Percentiles rank a stretch among this genome's conserved stretches.
phyloP scores from a whole-genome alignment of 805 yeast species.

The Torulaspora gathmanii region DNA sequence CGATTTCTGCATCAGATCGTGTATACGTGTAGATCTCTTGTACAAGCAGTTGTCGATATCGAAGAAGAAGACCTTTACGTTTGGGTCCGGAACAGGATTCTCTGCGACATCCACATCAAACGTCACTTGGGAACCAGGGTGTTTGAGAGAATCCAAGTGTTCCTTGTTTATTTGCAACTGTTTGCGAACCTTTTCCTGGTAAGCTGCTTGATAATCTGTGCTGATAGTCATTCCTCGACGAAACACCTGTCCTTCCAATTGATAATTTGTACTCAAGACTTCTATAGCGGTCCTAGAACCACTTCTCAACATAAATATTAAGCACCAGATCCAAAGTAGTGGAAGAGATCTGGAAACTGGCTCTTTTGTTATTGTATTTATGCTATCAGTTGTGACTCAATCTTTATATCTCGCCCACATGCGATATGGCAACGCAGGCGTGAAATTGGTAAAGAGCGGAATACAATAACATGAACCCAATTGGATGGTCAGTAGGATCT shows the following conservation, averaged over 20 bases:
- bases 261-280: background rate
- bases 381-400: background rate
- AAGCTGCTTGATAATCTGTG: conserved; percentile 12
- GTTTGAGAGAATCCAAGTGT: conserved; percentile 33
- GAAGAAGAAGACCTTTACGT: conserved; percentile 57
- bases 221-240: conserved; percentile 16
- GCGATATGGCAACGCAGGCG: background rate
- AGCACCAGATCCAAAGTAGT: background rate
- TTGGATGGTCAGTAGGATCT: background rate
- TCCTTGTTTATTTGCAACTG: conserved; percentile 32
- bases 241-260: background rate
- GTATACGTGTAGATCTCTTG: conserved; percentile 66
- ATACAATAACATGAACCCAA: background rate
- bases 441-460: background rate
- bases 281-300: background rate
- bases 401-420: conserved; percentile 8
- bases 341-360: background rate
- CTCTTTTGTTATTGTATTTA: background rate
- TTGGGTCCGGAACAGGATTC: conserved; percentile 29
- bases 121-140: conserved; percentile 35
- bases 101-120: conserved; percentile 29
- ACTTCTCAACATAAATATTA: background rate
- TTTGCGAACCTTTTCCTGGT: conserved; percentile 20
- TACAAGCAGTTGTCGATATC: conserved; percentile 94
- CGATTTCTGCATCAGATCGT: conserved; percentile 80